Evolutionary conservation across 371 early-diverging fungal genomes (phyloP), one percentile per base, ranked within the genome.

Genomic region (Umbelopsis sp.): DNA sequence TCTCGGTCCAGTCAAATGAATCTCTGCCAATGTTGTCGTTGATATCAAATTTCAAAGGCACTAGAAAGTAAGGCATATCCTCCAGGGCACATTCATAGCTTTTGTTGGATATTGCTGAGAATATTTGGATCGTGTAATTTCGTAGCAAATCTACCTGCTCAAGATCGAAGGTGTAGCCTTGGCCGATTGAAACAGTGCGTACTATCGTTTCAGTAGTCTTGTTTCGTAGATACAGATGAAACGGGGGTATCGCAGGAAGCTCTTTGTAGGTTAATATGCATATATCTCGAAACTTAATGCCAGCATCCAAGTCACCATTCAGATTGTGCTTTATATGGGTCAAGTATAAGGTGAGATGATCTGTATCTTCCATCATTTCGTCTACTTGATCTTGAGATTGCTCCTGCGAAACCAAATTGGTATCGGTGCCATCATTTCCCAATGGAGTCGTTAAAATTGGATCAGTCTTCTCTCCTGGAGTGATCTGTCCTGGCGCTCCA

Each of bases 1-100:
- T 72, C 57, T 80, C 84, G 16, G 81, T 73, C 91, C 91, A 92
- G 41, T 91, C 89, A 45, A 93, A 79, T 0, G 72, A 48, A 10
- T 71, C 46, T n/a, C 9, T 20, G 38, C 67, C 44, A 44, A 64
- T 48, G 1, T 67, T 48, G 32, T 73, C 63, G 63, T 69, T 41
- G 68, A 74, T 18, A 1, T 63, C 24, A 65, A 48, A 50, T 41
- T 64, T 53, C 12, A 87, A 65, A 0, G 92, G 92, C 0, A 84
- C 89, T 24, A 92, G 46, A 37, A 87, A 80, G 38, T 85, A 88
- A 0, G 89, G 87, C 44, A 87, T 76, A 22, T 81, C 79, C 10
- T 78, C 73, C 44, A 86, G 41, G 8, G 83, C 73, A 71, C 91
- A 89, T 25, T 76, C 50, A 67, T 85, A 87, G 5, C 76, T 78